Evolutionary conservation across 257 asterid species (phyloP).

Genomic region (Echites panduratus): DNA sequence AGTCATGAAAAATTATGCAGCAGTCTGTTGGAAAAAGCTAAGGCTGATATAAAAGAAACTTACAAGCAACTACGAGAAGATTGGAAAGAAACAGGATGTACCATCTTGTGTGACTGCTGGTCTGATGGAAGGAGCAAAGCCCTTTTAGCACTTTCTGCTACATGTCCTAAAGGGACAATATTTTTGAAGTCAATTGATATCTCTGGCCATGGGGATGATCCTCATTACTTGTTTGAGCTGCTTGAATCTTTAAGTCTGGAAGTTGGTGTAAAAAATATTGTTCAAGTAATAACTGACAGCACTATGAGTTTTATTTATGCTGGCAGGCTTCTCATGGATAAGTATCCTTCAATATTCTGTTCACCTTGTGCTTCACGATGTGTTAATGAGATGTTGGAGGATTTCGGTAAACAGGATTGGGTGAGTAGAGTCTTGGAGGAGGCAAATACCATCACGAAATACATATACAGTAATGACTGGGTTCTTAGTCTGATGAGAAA

Average conservation of each 20-base stretch:
- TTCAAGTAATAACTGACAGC: constrained; percentile 39
- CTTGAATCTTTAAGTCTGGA: constrained; percentile 38
- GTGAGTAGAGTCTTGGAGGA: constrained; percentile 38
- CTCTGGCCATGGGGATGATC: constrained; percentile 34
- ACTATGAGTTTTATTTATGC: constrained; percentile 22
- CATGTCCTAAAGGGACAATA: constrained; percentile 37
- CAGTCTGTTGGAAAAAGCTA: constrained; percentile 29
- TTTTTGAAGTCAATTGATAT: constrained; percentile 33
- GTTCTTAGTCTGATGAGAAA: constrained; percentile 26
- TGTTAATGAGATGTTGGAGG: constrained; percentile 33
- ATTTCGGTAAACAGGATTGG: constrained; percentile 37
- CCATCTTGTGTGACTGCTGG: constrained; percentile 39
- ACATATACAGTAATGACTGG: constrained; percentile 29
- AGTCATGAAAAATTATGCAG: constrained; percentile 23
- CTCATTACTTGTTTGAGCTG: constrained; percentile 28
- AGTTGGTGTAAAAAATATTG: constrained; percentile 30
- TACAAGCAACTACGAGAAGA: constrained; percentile 22
- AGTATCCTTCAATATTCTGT: constrained; percentile 37
- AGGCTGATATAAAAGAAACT: constrained; percentile 23
- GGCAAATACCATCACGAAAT: constrained; percentile 24
- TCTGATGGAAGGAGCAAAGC: constrained; percentile 28
- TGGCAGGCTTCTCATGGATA: constrained; percentile 41
- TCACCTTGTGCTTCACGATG: constrained; percentile 45
- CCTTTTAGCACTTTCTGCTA: constrained; percentile 28
- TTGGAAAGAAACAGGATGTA: constrained; percentile 41